Percentiles rank a stretch among this genome's conserved stretches.
Conservation (phyloP, 768 basidiomycete species). For the Stropharia rugosoannulata region DNA sequence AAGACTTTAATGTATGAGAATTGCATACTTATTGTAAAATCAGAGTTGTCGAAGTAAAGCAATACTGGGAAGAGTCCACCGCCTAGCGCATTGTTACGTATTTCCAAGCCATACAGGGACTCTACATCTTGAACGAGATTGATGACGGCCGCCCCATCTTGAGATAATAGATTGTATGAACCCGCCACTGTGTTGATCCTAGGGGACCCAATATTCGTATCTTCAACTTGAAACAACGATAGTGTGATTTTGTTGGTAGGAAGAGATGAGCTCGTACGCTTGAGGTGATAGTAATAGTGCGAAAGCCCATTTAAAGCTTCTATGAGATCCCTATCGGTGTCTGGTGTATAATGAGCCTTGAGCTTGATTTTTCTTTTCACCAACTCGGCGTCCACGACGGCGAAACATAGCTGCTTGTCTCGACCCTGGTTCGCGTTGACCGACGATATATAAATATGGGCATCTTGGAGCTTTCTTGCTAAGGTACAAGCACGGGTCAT, state of each 20-base stretch:
- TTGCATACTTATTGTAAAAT: constrained; percentile 23
- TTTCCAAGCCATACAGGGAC: not conserved
- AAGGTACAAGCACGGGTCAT: not conserved
- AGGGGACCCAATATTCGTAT: not conserved
- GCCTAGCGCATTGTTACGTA: not conserved
- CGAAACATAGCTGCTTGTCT: not conserved
- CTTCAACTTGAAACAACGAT: not conserved
- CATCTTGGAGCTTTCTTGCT: not conserved
- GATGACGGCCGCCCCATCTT: not conserved
- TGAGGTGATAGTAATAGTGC: constrained; percentile 5
- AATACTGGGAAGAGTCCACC: not conserved
- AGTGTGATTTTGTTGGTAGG: not conserved
- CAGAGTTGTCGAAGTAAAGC: constrained; percentile 14
- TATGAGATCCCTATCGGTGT: not conserved
- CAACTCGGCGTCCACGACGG: not conserved
- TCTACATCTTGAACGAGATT: not conserved
- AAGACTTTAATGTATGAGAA: not conserved
- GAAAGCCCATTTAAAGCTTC: not conserved
- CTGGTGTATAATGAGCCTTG: not conserved
- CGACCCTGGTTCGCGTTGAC: not conserved
- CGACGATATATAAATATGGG: not conserved
- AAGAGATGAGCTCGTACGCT: not conserved
- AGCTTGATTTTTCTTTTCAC: not conserved
- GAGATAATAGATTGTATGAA: not conserved
- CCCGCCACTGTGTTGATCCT: not conserved